Evolutionary conservation across 768 basidiomycete genomes (phyloP), one percentile per base, ranked within the genome.

Genomic region (Suillus discolor): DNA sequence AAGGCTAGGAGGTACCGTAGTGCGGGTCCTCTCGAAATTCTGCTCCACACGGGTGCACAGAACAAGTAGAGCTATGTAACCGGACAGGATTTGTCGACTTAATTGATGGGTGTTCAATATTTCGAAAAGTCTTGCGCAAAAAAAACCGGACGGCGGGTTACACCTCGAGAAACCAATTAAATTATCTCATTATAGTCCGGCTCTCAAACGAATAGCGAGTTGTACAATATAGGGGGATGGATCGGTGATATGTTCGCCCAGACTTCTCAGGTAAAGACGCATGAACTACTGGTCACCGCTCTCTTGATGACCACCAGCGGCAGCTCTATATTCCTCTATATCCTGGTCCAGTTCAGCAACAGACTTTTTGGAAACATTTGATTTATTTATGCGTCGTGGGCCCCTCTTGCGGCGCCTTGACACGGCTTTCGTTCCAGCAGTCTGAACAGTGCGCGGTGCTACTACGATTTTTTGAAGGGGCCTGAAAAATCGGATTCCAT

Each of bases 241-340:
- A 25, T 41, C 38, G 4, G 36, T 18, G 5, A 39, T 28, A 42
- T 18, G 25, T 6, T 38, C 57, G 38, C 12, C 57, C 39, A 57
- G 38, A 25, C 15, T 25, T 41, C 38, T 38, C 36, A 63, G 28
- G 42, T 23, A 25, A 65, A 64, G 23, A 41, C 16, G 12, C 16
- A 54, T 31, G 9, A 65, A 41, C 36, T 28, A 45, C 18, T 39
- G 31, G 13, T 65, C 68, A 61, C 68, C 67, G 39, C 71, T 70
- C 34, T 34, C 65, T 15, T 53, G 53, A 60, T 64, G 68, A 15
- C 63, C 59, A 47, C 60, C 28, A 20, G 67, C 79, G 13, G 75
- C 78, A 25, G 90, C 87, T 60, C 84, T 83, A 68, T 92, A 93
- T 59, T 89, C 88, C 64, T 93, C 92, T 89, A 93, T 92, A 74